Conservation (phyloP, 768 basidiomycete species). For the Boletus vermiculosoides region DNA sequence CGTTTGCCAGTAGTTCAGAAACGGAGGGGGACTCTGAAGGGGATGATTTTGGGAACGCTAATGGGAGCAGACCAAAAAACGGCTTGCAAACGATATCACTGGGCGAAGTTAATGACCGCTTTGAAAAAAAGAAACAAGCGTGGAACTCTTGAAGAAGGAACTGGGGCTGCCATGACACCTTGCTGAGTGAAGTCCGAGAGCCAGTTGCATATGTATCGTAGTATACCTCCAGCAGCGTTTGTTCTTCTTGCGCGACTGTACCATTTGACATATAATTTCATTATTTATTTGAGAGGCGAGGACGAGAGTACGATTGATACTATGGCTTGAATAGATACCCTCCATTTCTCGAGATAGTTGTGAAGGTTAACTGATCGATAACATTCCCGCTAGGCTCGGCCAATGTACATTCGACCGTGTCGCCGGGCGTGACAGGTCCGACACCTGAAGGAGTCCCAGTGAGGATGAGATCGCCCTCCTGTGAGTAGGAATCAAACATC, state of each 20-base stretch:
- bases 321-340: slow-evolving; percentile 58
- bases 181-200: neutral
- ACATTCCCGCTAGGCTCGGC: slow-evolving; percentile 52
- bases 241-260: slow-evolving; percentile 12
- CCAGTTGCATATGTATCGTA: slow-evolving; percentile 11
- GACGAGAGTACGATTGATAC: neutral
- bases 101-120: slow-evolving; percentile 23
- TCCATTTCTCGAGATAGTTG: slow-evolving; percentile 61
- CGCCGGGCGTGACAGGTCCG: slow-evolving; percentile 71
- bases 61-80: slow-evolving; percentile 13
- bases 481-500: neutral
- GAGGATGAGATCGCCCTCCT: slow-evolving; percentile 91
- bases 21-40: slow-evolving; percentile 32
- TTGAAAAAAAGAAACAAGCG: slow-evolving; percentile 15
- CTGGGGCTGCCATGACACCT: neutral
- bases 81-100: slow-evolving; percentile 30
- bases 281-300: slow-evolving; percentile 1
- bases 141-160: slow-evolving; percentile 16
- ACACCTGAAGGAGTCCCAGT: slow-evolving; percentile 94
- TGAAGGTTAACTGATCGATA: slow-evolving; percentile 63
- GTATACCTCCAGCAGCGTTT: slow-evolving; percentile 17
- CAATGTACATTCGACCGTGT: slow-evolving; percentile 74
- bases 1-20: slow-evolving; percentile 48
- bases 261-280: slow-evolving; percentile 13
- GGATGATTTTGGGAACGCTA: slow-evolving; percentile 29